phyloP scores from a whole-genome alignment of 345 rosid genomes.

The Rhizophora apiculata region DNA sequence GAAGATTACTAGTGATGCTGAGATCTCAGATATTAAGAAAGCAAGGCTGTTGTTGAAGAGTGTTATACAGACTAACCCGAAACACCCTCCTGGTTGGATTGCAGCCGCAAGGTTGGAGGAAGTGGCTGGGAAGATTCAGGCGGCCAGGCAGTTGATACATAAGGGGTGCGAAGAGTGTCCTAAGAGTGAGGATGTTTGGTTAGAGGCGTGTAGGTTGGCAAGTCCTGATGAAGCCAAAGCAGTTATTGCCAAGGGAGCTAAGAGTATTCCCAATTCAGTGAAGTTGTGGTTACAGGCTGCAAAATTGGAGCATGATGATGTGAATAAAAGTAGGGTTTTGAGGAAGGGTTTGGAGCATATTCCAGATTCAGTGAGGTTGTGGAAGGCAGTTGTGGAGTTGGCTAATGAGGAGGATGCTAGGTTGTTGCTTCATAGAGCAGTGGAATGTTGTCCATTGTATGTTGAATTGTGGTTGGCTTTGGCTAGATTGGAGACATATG shows the following conservation, averaged over 20 bases:
- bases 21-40: conserved; percentile 87
- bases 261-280: conserved; percentile 82
- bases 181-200: conserved; percentile 85
- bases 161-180: conserved; percentile 95
- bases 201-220: conserved; percentile 85
- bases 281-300: conserved; percentile 90
- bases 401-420: conserved; percentile 75
- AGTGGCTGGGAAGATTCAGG: conserved; percentile 88
- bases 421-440: conserved; percentile 79
- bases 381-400: conserved; percentile 88
- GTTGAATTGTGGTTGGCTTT: conserved; percentile 87
- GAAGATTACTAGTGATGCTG: conserved; percentile 95
- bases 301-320: conserved; percentile 70
- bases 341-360: conserved; percentile 80
- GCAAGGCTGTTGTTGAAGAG: conserved; percentile 87
- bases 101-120: conserved; percentile 96
- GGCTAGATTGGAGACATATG: conserved; percentile 81
- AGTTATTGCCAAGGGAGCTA: conserved; percentile 81
- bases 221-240: conserved; percentile 88
- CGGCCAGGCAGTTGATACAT: conserved; percentile 72
- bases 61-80: conserved; percentile 78
- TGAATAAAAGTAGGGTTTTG: conserved; percentile 73
- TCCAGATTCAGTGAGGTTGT: conserved; percentile 84
- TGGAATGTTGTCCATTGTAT: conserved; percentile 88
- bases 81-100: conserved; percentile 95